Conservation (phyloP, 106 monocot genomes). For the Posidonia australis region DNA sequence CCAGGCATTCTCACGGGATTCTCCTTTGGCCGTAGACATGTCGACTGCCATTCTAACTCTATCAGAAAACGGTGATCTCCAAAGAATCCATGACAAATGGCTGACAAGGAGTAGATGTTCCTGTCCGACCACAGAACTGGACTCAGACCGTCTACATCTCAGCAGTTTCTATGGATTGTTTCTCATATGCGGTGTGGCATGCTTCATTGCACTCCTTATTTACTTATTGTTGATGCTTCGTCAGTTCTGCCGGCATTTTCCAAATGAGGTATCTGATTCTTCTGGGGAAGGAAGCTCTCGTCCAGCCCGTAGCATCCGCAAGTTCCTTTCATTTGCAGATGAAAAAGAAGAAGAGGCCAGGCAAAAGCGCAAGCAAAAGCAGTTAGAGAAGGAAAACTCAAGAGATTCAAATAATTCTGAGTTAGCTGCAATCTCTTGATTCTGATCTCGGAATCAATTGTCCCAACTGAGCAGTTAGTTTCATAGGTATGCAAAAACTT, state of each 20-base stretch:
- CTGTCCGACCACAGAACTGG: conserved; percentile 30
- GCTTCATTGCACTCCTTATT: conserved; percentile 44
- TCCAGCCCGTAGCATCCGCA: conserved; percentile 16
- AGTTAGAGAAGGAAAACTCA: not conserved
- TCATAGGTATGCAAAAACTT: no score
- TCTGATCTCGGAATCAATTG: no score
- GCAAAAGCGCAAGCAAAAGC: conserved; percentile 14
- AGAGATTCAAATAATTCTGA: no score
- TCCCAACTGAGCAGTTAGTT: no score
- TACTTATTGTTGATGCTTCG: conserved; percentile 28
- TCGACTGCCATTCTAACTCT: conserved; percentile 68
- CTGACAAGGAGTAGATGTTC: conserved; percentile 27
- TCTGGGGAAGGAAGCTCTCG: conserved; percentile 8
- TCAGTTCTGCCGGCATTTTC: conserved; percentile 30
- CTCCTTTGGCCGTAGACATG: conserved; percentile 59
- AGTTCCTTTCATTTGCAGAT: conserved; percentile 51
- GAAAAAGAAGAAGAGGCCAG: conserved; percentile 26
- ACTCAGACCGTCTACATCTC: conserved; percentile 38
- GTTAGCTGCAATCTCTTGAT: no score
- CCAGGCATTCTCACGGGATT: conserved; percentile 70
- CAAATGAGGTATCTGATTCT: conserved; percentile 6
- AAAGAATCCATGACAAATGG: conserved; percentile 75
- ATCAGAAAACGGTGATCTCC: conserved; percentile 85
- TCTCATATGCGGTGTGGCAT: conserved; percentile 57
- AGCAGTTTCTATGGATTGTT: conserved; percentile 62